These are phyloP conservation scores for Candida freyschussii DNA, from an alignment of 1,139 yeast genomes.

Conservation along the genomic window DNA sequence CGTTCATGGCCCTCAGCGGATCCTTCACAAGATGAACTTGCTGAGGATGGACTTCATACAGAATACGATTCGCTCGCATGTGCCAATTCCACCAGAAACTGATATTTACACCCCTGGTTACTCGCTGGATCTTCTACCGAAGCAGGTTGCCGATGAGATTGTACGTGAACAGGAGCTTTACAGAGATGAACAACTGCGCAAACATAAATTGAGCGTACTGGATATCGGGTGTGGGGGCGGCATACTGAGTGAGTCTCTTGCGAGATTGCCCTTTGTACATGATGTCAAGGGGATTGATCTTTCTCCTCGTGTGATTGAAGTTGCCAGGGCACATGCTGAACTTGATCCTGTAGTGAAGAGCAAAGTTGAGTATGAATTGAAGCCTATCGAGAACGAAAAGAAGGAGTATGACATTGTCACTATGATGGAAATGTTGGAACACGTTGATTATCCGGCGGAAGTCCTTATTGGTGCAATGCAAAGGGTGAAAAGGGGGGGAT, in stretches of 20 bases:
- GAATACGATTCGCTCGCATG: slow-evolving; percentile 46
- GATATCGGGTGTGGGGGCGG: slow-evolving; percentile 99
- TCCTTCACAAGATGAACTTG: slow-evolving; percentile 90
- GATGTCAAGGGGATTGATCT: slow-evolving; percentile 80
- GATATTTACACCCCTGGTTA: slow-evolving; percentile 76
- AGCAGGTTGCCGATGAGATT: slow-evolving; percentile 42
- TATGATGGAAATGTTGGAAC: slow-evolving; percentile 92
- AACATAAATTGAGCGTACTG: slow-evolving; percentile 45
- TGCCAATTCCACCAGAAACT: slow-evolving; percentile 45
- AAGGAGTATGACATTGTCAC: slow-evolving; percentile 72
- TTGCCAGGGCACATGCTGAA: slow-evolving; percentile 64
- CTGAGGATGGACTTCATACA: slow-evolving; percentile 83
- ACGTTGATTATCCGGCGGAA: slow-evolving; percentile 78
- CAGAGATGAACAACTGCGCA: slow-evolving; percentile 36
- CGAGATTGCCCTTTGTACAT: slow-evolving; percentile 61
- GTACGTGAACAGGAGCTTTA: slow-evolving; percentile 40
- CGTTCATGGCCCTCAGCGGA: slow-evolving; percentile 84
- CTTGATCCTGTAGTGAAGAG: slow-evolving; percentile 57
- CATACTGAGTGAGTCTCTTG: slow-evolving; percentile 78
- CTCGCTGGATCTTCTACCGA: slow-evolving; percentile 61
- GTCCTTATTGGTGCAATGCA: slow-evolving; percentile 64
- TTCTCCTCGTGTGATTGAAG: slow-evolving; percentile 73
- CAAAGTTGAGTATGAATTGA: slow-evolving; percentile 55
- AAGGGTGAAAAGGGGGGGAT: slow-evolving; percentile 74
- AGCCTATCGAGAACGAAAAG: slow-evolving; percentile 51